Percentiles rank a stretch among this genome's conserved stretches.
Evolutionary conservation across 331 rosid genomes (phyloP).

Genomic region (Quercus phellos): DNA sequence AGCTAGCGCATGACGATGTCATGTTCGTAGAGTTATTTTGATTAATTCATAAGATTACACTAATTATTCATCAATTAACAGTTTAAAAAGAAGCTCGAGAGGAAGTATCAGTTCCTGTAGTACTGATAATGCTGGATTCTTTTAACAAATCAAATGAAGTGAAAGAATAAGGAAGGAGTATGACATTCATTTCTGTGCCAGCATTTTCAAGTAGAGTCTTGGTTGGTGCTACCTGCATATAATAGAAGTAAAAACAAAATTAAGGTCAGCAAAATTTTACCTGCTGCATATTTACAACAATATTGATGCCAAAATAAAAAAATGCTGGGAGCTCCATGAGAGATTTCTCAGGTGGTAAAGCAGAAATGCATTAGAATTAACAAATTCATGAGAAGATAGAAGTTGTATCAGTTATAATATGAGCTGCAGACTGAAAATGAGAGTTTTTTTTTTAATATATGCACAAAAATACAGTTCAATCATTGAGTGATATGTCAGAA

Average conservation of each 20-base stretch:
- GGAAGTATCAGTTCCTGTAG: constrained; percentile 29
- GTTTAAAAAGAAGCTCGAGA: constrained; percentile 45
- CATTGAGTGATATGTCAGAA: neutral
- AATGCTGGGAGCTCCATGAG: too few relatives aligned
- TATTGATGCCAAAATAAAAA: too few relatives aligned
- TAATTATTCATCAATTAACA: neutral
- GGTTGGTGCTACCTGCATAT: constrained; percentile 55
- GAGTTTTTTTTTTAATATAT: neutral
- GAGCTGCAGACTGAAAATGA: neutral
- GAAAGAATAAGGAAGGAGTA: constrained; percentile 52
- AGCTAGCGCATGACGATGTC: constrained; percentile 1
- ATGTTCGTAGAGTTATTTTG: neutral
- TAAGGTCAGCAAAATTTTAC: neutral
- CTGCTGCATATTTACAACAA: too few relatives aligned
- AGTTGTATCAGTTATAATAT: neutral
- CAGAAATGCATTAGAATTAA: neutral
- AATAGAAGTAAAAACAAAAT: neutral
- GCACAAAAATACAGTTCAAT: too few relatives aligned
- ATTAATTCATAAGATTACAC: neutral
- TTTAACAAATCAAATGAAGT: constrained; percentile 62
- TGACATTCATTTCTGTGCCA: constrained; percentile 45
- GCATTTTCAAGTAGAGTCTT: constrained; percentile 31
- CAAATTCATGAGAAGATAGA: neutral
- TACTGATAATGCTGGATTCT: constrained; percentile 38
- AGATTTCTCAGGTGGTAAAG: neutral